These are phyloP conservation scores for Raffaelea deltoideospora DNA, from an alignment of 2,329 filamentous ascomycete genomes.

Conservation along the genomic window DNA sequence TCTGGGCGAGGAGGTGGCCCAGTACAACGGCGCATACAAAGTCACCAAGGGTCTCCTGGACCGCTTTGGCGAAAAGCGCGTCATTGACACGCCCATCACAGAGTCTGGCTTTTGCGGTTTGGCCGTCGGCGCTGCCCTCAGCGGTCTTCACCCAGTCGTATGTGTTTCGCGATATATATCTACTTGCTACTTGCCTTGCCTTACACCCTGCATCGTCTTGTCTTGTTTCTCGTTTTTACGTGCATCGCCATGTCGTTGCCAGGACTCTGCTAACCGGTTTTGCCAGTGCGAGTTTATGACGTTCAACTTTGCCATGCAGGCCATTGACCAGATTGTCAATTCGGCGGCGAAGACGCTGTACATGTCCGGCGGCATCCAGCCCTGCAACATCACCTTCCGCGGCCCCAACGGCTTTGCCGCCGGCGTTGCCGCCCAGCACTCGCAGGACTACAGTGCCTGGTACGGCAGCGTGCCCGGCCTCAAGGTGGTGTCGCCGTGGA, in stretches of 20 bases:
- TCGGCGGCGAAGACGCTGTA: conserved; percentile 98
- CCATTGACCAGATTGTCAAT: conserved; percentile 99
- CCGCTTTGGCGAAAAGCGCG: conserved; percentile 90
- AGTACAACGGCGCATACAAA: conserved; percentile 99
- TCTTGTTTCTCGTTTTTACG: background rate
- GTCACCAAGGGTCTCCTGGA: conserved; percentile 96
- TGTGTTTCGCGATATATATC: conserved; percentile 28
- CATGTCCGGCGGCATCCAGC: conserved; percentile 99
- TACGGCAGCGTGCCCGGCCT: conserved; percentile 95
- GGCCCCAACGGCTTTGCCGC: conserved; percentile 95
- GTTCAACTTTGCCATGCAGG: conserved; percentile 99
- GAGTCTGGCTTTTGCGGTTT: conserved; percentile 92
- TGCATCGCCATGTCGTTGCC: background rate
- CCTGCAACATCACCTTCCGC: conserved; percentile 99
- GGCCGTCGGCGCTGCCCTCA: conserved; percentile 85
- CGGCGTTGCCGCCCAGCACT: conserved; percentile 94
- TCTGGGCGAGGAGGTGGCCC: conserved; percentile 93
- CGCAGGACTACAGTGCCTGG: conserved; percentile 97
- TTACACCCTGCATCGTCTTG: background rate
- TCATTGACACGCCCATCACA: conserved; percentile 97
- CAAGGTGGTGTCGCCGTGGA: conserved; percentile 95
- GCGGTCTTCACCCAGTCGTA: conserved; percentile 85
- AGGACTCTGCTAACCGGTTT: background rate
- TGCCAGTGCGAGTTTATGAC: conserved; percentile 97
- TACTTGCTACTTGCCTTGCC: background rate